phyloP scores from a whole-genome alignment of 345 rosid genomes.

The Gossypium sturtianum region DNA sequence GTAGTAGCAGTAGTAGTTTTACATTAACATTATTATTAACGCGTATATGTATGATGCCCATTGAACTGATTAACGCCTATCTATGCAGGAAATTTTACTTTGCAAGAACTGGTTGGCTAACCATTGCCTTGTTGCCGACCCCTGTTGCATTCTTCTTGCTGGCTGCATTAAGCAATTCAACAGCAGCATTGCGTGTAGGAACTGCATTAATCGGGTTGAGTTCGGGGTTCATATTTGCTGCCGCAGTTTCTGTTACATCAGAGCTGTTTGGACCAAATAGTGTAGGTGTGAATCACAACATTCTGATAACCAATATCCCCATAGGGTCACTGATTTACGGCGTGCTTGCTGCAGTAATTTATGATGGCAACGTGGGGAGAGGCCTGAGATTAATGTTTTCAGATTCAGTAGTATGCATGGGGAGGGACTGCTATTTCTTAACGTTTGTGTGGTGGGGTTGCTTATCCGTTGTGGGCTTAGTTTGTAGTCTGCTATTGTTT shows the following conservation, averaged over 20 bases:
- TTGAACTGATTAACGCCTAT: not conserved
- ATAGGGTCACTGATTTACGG: constrained; percentile 85
- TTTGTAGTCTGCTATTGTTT: constrained; percentile 54
- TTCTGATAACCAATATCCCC: constrained; percentile 87
- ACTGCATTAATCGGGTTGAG: constrained; percentile 77
- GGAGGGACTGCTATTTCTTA: constrained; percentile 62
- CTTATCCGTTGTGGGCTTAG: constrained; percentile 61
- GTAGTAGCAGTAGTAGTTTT: not conserved
- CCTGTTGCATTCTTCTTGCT: constrained; percentile 77
- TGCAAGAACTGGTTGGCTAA: constrained; percentile 92
- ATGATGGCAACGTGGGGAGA: constrained; percentile 45
- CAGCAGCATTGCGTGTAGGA: constrained; percentile 52
- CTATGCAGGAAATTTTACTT: constrained; percentile 69
- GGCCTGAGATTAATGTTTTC: constrained; percentile 11
- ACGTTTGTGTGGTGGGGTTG: constrained; percentile 86
- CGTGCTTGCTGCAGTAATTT: constrained; percentile 70
- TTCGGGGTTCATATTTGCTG: constrained; percentile 92
- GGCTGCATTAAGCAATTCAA: constrained; percentile 38
- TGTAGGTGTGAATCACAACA: constrained; percentile 90
- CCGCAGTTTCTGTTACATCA: constrained; percentile 88
- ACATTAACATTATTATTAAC: not conserved
- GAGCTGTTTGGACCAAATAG: constrained; percentile 92
- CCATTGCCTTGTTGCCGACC: constrained; percentile 74
- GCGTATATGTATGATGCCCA: not conserved
- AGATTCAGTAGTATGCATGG: constrained; percentile 66